Base-by-base conservation (phyloP, 2,329 filamentous ascomycete genomes). In the Pseudodiploospora longispora region DNA sequence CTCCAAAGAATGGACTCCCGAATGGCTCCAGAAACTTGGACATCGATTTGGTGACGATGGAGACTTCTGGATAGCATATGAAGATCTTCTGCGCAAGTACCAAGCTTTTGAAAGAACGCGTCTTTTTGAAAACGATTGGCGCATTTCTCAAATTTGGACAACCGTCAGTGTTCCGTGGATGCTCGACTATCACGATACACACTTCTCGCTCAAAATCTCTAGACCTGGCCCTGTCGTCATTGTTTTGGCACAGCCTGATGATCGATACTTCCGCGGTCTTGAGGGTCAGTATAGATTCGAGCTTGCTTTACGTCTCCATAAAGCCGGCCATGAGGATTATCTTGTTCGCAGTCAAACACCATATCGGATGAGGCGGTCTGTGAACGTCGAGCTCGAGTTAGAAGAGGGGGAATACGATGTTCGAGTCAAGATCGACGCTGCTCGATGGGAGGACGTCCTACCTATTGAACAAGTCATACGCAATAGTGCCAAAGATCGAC, bases 1-100 rank as follows among this genome's bases (percentile, higher is more conserved):
- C 0, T 87, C 83, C 6, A 85, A 87, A 55, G 82, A 91, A 61
- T 94, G 87, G 87, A 91, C 85, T 1, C 72, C 85, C 0, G 82
- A 89, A 52, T 87, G 83, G 77, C 80, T 91, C 64, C 66, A 80
- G 47, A 80, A 83, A 54, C 72, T 93, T 1, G 72, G 75, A 38
- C 85, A 90, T 58, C 79, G 76, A 36, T 90, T 90, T 52, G 85
- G 85, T 34, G 83, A 87, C 52, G 85, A 90, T 53, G 85, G 85
- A 27, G 78, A 73, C 38, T 79, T 78, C 49, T 78, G 75, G 75
- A 79, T 78, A 54, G 68, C 72, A 3, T 79, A 80, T 52, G 66
- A 74, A 12, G 76, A 80, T 52, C 68, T 80, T 8, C 66, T 80
- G n/a, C 66, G 67, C 48, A 78, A 78, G 50, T 80, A 76, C 43